Percentiles rank a stretch among this genome's conserved stretches.
Conservation (phyloP, 2,329 filamentous ascomycete species). For the Neofusicoccum cordaticola region DNA sequence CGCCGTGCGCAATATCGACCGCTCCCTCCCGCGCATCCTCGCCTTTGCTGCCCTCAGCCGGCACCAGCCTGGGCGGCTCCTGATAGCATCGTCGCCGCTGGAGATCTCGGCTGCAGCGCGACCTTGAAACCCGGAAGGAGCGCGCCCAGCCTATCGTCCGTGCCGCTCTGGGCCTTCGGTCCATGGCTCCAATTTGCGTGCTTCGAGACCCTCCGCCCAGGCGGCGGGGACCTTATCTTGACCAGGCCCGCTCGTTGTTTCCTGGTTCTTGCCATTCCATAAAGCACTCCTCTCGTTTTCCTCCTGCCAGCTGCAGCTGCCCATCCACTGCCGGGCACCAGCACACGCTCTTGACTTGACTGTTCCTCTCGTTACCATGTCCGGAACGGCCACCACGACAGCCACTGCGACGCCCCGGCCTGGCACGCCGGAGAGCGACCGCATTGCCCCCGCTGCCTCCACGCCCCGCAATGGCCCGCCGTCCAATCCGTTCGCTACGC, state of each 20-base stretch:
- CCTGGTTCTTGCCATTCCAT: background rate
- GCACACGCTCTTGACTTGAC: background rate
- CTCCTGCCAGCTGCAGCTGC: background rate
- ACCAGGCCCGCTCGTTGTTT: background rate
- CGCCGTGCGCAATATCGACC: background rate
- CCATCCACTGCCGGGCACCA: background rate
- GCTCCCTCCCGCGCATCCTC: conserved; percentile 2
- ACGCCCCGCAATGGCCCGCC: conserved; percentile 10
- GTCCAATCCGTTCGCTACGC: conserved; percentile 35
- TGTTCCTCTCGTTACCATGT: conserved; percentile 7
- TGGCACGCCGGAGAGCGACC: conserved; percentile 39
- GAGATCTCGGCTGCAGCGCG: background rate
- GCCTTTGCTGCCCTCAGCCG: background rate
- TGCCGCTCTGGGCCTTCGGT: conserved; percentile 1
- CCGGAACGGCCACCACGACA: conserved; percentile 21
- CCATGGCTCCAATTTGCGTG: background rate
- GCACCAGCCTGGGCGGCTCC: background rate
- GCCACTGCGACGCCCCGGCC: conserved; percentile 36
- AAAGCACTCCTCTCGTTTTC: background rate
- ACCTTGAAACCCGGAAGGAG: background rate
- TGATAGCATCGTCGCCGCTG: background rate
- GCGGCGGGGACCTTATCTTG: background rate
- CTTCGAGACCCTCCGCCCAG: background rate
- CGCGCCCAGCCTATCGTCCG: background rate
- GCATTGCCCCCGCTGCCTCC: conserved; percentile 26